Conservation (phyloP, 768 basidiomycete genomes). For the Amanita subjunquillea region DNA sequence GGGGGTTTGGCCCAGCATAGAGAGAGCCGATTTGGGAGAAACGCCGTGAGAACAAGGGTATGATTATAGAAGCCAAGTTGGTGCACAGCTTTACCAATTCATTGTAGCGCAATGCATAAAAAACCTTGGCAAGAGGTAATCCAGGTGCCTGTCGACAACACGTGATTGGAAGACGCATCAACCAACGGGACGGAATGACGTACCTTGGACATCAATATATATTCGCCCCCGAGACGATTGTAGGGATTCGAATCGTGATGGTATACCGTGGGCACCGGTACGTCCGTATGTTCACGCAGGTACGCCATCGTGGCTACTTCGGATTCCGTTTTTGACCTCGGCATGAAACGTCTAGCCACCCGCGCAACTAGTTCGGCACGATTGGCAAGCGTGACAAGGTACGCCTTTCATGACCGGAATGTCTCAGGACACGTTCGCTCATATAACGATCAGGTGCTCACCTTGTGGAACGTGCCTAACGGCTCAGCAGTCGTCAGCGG, state of each 20-base stretch:
- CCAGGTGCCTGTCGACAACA: conserved; percentile 49
- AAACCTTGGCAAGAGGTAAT: conserved; percentile 59
- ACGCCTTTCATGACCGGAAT: conserved; percentile 39
- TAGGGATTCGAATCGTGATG: conserved; percentile 77
- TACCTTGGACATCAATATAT: conserved; percentile 82
- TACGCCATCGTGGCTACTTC: conserved; percentile 83
- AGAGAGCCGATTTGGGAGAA: conserved; percentile 72
- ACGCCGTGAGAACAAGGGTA: conserved; percentile 70
- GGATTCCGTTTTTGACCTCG: conserved; percentile 76
- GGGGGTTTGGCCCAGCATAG: conserved; percentile 42
- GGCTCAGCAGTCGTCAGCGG: conserved; percentile 5
- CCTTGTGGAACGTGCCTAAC: conserved; percentile 81
- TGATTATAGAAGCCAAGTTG: conserved; percentile 56
- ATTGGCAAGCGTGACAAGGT: conserved; percentile 59
- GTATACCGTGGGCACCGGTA: conserved; percentile 70
- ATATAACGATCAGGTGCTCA: conserved; percentile 9
- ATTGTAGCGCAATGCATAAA: conserved; percentile 58
- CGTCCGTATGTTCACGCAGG: conserved; percentile 54
- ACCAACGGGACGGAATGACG: conserved; percentile 11
- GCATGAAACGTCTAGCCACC: conserved; percentile 80
- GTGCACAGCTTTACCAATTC: conserved; percentile 54
- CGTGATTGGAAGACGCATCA: conserved; percentile 4
- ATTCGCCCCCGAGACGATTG: conserved; percentile 79
- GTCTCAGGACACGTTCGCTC: conserved; percentile 1
- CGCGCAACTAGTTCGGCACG: conserved; percentile 60